Base-by-base conservation (phyloP, 164 flowering plant genomes). In the Umbilicus rupestris region DNA sequence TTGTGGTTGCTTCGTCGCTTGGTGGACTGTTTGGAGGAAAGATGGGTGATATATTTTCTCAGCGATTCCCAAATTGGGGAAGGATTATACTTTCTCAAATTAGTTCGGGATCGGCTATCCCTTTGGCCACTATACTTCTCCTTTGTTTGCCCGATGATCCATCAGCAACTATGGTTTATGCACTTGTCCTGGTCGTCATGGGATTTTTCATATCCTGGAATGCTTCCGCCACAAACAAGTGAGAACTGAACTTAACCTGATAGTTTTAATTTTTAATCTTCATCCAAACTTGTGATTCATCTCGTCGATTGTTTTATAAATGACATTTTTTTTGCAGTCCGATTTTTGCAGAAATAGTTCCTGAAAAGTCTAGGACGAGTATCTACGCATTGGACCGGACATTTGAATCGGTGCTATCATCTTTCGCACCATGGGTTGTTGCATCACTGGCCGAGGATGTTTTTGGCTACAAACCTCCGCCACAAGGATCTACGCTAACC, bases 341-440 rank as follows among this genome's bases (percentile, higher is more conserved):
- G 19, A 92, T 90, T 75, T 90, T 88, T 80, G 98, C 98, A 70
- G 98, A 92, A 76, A 88, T 92, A 68, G 98, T 92, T 69, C 96
- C 96, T 0, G 89, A 85, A 79, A 86, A 75, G 69, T 87, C 96
- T 47, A 73, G 98, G 66, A 87, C 97, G 41, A 88, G 87, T 72
- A 84, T 93, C 67, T 93, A 93, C 77, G 98, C 96, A 5, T 67
- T 93, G 77, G 96, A 93, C 74, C 79, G 88, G 52, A 88, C 96
- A 12, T 88, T 93, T 59, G 98, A 90, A 77, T 83, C 96, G 31
- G 72, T 90, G 60, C 73, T 93, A 11, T 80, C 98, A 71, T 93
- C 98, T 26, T 93, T 93, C 81, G 96, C 98, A 67, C 98, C 98
- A n/a, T 93, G 96, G 7, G 70, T 86, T 17, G 98, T 93, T 59